Conservation (phyloP, 164 flowering plant species). For the Amborella trichopoda region DNA sequence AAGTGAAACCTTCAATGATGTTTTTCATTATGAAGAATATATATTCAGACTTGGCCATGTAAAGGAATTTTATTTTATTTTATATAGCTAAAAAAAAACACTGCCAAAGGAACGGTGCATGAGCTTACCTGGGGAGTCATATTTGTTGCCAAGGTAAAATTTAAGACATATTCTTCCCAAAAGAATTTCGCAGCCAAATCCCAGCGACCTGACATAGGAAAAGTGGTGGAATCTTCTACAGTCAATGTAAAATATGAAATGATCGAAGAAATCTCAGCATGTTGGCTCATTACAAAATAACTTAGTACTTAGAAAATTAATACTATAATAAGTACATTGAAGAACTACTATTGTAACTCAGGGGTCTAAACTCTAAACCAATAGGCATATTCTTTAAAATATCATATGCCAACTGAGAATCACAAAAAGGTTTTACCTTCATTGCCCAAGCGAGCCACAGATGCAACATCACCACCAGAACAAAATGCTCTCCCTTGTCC, state of each 20-base stretch:
- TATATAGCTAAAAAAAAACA: neutral
- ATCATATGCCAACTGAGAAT: neutral
- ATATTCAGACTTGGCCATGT: neutral
- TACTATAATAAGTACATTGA: neutral
- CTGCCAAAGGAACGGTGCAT: neutral
- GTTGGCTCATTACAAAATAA: no score
- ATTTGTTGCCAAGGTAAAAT: constrained; percentile 35
- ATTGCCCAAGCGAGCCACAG: constrained; percentile 4
- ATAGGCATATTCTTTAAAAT: neutral
- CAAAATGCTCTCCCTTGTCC: constrained; percentile 53
- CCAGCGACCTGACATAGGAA: constrained; percentile 23
- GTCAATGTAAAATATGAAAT: neutral
- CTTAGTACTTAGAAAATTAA: no score
- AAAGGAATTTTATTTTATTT: neutral
- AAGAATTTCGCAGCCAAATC: constrained; percentile 16
- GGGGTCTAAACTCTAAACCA: neutral
- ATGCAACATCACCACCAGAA: constrained; percentile 15
- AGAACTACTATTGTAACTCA: neutral
- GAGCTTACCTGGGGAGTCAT: constrained; percentile 24
- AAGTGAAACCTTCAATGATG: constrained; percentile 63
- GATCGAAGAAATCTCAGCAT: no score
- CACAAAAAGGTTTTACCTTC: constrained; percentile 22
- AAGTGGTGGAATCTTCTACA: neutral
- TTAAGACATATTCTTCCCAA: constrained; percentile 15
- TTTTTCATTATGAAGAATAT: constrained; percentile 6